Evolutionary conservation across 1,139 yeast species (phyloP).

Genomic region (Diutina rugosa): DNA sequence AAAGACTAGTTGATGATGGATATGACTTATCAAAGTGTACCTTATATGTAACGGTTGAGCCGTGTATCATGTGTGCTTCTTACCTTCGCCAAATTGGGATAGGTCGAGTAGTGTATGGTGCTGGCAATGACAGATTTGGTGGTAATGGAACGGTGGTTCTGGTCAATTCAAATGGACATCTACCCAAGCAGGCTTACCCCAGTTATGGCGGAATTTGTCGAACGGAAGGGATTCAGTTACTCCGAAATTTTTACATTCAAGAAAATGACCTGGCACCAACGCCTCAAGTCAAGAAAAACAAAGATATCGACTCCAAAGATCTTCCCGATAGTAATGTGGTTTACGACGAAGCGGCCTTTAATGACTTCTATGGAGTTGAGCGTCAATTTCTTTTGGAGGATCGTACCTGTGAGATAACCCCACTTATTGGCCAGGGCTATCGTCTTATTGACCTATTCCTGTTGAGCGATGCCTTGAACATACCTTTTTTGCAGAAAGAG

Average conservation of each 20-base stretch:
- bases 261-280: constrained; percentile 80
- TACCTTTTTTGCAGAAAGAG: neutral
- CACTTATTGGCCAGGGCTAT: neutral
- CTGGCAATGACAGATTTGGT: constrained; percentile 92
- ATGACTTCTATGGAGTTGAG: neutral
- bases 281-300: constrained; percentile 63
- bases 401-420: neutral
- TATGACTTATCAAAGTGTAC: constrained; percentile 13
- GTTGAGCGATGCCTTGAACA: neutral
- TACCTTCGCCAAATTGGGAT: constrained; percentile 75
- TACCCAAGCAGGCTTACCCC: constrained; percentile 25
- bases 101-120: constrained; percentile 68
- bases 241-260: constrained; percentile 71
- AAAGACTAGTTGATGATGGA: constrained; percentile 23
- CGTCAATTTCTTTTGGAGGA: neutral
- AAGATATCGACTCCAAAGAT: constrained; percentile 54
- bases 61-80: constrained; percentile 97
- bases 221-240: constrained; percentile 68
- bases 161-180: constrained; percentile 35
- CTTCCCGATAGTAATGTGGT: constrained; percentile 34
- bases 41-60: constrained; percentile 91
- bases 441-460: neutral
- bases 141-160: constrained; percentile 84
- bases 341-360: neutral
- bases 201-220: constrained; percentile 71